Conservation (phyloP, 2,329 filamentous ascomycete genomes). For the Aspergillus pseudoterreus region DNA sequence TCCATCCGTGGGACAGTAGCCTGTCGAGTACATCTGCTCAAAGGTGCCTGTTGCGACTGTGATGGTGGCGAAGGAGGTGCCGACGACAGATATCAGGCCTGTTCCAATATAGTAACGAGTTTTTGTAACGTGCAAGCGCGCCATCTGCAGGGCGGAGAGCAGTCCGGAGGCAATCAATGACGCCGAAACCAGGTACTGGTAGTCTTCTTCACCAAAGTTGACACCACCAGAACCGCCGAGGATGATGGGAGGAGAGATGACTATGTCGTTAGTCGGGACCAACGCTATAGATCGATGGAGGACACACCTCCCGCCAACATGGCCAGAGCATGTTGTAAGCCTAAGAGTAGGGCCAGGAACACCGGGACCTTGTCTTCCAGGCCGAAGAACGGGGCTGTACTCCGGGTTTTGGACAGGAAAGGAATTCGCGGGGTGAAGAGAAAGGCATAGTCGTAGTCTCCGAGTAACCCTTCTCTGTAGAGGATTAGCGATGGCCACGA, state of each 20-base stretch:
- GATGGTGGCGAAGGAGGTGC: slow-evolving; percentile 65
- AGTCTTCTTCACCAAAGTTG: slow-evolving; percentile 52
- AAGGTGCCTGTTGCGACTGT: slow-evolving; percentile 62
- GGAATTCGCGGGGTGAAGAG: slow-evolving; percentile 79
- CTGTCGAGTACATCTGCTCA: slow-evolving; percentile 60
- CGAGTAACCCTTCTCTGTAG: slow-evolving; percentile 67
- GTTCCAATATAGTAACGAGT: slow-evolving; percentile 64
- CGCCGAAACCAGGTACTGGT: slow-evolving; percentile 66
- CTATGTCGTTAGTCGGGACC: slow-evolving; percentile 19
- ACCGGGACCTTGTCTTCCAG: slow-evolving; percentile 67
- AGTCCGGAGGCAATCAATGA: slow-evolving; percentile 66
- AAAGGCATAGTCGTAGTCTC: slow-evolving; percentile 85
- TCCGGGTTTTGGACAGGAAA: slow-evolving; percentile 65
- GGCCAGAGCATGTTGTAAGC: slow-evolving; percentile 65
- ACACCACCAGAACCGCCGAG: slow-evolving; percentile 54
- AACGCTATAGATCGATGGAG: too few species aligned
- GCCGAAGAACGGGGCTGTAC: slow-evolving; percentile 66
- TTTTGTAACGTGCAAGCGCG: slow-evolving; percentile 59
- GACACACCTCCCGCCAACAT: slow-evolving; percentile 55
- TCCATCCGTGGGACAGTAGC: slow-evolving; percentile 57
- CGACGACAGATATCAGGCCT: slow-evolving; percentile 64
- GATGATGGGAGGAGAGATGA: slow-evolving; percentile 63
- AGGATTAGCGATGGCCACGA: not conserved
- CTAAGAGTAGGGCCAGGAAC: slow-evolving; percentile 62
- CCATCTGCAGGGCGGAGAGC: slow-evolving; percentile 64